Evolutionary conservation across 257 asterid species (phyloP).

Genomic region (Ligustrum vulgare): DNA sequence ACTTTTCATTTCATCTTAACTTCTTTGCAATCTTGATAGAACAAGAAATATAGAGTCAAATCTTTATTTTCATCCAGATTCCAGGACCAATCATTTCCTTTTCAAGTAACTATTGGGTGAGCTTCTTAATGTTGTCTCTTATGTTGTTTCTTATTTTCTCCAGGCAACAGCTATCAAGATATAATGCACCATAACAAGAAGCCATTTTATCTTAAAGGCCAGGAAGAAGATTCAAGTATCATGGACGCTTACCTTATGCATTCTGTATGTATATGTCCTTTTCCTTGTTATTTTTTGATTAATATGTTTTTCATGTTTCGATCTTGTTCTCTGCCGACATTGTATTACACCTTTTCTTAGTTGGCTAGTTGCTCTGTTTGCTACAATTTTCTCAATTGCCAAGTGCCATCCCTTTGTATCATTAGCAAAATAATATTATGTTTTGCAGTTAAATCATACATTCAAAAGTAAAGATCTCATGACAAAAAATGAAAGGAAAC

Average conservation of each 20-base stretch:
- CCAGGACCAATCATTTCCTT: conserved; percentile 15
- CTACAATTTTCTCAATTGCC: conserved; percentile 15
- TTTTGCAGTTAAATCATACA: conserved; percentile 87
- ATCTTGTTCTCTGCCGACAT: not conserved
- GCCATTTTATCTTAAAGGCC: conserved; percentile 88
- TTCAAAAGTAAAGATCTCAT: conserved; percentile 68
- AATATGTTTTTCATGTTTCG: conserved; percentile 8
- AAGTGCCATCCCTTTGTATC: conserved; percentile 21
- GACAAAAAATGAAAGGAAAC: conserved; percentile 62
- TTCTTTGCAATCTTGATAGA: not conserved
- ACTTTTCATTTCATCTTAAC: too few relatives aligned
- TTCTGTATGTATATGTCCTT: conserved; percentile 51
- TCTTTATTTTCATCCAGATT: conserved; percentile 10
- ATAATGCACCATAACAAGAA: conserved; percentile 86
- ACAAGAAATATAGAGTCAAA: not conserved
- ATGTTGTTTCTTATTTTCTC: conserved; percentile 20
- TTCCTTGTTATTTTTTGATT: conserved; percentile 12
- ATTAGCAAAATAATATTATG: conserved; percentile 23
- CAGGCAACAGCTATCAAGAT: conserved; percentile 92
- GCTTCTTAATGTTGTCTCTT: conserved; percentile 21
- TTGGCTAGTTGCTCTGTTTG: not conserved
- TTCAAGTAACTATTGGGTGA: conserved; percentile 16
- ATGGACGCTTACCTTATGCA: conserved; percentile 91
- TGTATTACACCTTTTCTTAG: not conserved
- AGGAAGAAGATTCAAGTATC: conserved; percentile 74